Evolutionary conservation across 116 monocot species (phyloP).

Genomic region (Thalassia testudinum): DNA sequence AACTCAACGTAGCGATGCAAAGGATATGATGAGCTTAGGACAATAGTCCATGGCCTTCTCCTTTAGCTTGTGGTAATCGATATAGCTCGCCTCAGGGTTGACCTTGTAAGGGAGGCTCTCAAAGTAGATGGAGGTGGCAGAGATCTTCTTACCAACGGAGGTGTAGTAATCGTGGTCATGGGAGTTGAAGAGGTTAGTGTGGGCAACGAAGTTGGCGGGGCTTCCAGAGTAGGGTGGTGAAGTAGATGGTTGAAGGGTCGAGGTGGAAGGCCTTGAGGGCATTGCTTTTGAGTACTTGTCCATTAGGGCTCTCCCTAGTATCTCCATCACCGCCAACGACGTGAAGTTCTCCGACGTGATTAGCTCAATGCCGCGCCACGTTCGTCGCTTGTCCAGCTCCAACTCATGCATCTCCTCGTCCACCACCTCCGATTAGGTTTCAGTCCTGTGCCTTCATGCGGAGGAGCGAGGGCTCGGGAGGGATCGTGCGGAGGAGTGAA

Average conservation of each 20-base stretch:
- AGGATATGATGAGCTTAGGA: constrained; percentile 84
- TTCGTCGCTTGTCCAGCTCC: constrained; percentile 73
- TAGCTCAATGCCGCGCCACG: constrained; percentile 61
- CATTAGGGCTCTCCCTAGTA: constrained; percentile 52
- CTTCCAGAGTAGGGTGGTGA: constrained; percentile 77
- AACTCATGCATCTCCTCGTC: constrained; percentile 55
- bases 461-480: no score
- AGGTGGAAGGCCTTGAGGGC: constrained; percentile 48
- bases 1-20: no score
- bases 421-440: no score
- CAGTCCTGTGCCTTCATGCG: no score
- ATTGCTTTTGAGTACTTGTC: constrained; percentile 78
- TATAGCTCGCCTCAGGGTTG: constrained; percentile 40
- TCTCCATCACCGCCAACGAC: constrained; percentile 59
- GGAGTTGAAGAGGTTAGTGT: constrained; percentile 48
- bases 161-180: constrained; percentile 55
- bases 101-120: constrained; percentile 93
- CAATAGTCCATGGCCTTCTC: constrained; percentile 87
- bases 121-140: constrained; percentile 75
- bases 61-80: constrained; percentile 85
- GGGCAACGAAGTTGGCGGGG: constrained; percentile 89
- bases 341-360: constrained; percentile 75
- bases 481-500: no score
- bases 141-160: constrained; percentile 70
- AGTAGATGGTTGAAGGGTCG: constrained; percentile 58